These are phyloP conservation scores for Candida patagonica DNA, from an alignment of 805 yeast species.

Conservation along the genomic window DNA sequence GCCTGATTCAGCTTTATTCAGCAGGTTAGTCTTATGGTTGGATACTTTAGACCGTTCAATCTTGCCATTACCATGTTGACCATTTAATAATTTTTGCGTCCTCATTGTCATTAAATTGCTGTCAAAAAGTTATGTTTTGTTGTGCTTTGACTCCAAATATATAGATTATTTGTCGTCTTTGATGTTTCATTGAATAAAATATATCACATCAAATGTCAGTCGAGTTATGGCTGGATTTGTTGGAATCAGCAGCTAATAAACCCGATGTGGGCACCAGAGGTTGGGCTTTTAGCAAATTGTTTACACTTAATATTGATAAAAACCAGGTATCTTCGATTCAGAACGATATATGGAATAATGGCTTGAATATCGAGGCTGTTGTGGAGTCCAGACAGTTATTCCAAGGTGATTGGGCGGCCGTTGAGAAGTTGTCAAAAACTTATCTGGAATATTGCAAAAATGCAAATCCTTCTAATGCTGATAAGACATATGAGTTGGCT, in stretches of 20 bases:
- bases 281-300: constrained; percentile 14
- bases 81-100: too few species aligned
- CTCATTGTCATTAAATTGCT: too few species aligned
- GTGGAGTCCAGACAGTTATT: constrained; percentile 25
- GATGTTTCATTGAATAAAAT: too few species aligned
- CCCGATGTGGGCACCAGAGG: neutral
- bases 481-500: constrained; percentile 43
- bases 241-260: constrained; percentile 4
- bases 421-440: constrained; percentile 38
- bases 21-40: too few species aligned
- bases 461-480: constrained; percentile 43
- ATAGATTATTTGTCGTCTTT: too few species aligned
- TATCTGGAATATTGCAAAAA: constrained; percentile 40
- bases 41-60: too few species aligned
- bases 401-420: constrained; percentile 35
- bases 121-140: too few species aligned
- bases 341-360: constrained; percentile 19
- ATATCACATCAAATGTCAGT: too few species aligned
- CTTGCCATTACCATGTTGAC: too few species aligned
- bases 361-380: constrained; percentile 17
- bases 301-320: constrained; percentile 26
- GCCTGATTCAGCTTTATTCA: neutral
- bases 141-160: too few species aligned
- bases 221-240: constrained; percentile 10
- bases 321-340: constrained; percentile 33